A percentile compares a stretch with the other conserved stretches of the same genome.
phyloP scores from a whole-genome alignment of 176 grass and related monocot genomes.

The Lolium perenne region DNA sequence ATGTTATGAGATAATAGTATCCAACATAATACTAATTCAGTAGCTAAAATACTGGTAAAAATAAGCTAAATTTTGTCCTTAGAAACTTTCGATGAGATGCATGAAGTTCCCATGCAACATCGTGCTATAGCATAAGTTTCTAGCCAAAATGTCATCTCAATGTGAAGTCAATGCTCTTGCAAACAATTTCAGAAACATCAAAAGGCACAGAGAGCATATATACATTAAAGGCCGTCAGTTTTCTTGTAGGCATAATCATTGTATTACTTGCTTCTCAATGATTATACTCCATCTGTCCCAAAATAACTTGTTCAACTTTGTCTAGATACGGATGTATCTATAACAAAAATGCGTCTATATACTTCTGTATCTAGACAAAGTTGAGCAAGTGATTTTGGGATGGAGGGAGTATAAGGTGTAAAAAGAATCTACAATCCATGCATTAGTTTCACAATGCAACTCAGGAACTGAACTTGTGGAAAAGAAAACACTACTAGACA shows the following conservation, averaged over 20 bases:
- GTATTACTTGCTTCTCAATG: background rate
- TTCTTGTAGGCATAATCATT: constrained; percentile 16
- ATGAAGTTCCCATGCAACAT: constrained; percentile 25
- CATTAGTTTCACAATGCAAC: constrained; percentile 1
- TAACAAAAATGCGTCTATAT: no score
- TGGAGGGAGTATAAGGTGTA: background rate
- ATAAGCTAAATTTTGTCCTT: background rate
- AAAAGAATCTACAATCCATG: constrained; percentile 30
- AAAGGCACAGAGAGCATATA: background rate
- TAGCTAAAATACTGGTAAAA: constrained; percentile 8
- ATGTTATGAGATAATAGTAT: constrained; percentile 1
- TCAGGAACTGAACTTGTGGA: background rate
- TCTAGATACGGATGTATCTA: no score
- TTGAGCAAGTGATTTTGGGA: no score
- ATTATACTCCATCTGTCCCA: background rate
- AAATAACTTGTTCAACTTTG: no score
- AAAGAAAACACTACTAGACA: constrained; percentile 15
- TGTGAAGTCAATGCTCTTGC: background rate
- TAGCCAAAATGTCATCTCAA: background rate
- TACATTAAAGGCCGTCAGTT: constrained; percentile 12
- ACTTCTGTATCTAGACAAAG: no score
- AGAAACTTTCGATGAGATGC: background rate
- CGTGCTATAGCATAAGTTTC: background rate
- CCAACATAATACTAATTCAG: background rate
- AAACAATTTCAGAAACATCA: constrained; percentile 24